phyloP scores from a whole-genome alignment of 805 yeast species.

The Monosporozyma siamensis region DNA sequence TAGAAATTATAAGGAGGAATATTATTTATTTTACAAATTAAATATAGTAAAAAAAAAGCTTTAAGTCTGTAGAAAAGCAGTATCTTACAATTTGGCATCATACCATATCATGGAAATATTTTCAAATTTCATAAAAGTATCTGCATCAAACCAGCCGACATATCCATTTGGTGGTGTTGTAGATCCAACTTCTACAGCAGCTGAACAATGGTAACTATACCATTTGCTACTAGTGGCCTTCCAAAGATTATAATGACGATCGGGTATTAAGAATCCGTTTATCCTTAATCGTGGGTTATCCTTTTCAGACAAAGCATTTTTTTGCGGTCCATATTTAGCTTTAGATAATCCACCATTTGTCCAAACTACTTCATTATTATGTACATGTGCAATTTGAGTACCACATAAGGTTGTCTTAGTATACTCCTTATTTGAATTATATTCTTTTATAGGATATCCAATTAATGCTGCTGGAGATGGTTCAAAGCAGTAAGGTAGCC shows the following conservation, averaged over 20 bases:
- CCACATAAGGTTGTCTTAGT: not conserved
- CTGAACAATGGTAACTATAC: not conserved
- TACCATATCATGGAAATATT: constrained; percentile 1
- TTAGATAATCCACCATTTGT: not conserved
- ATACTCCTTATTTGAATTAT: not conserved
- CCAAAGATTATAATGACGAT: not conserved
- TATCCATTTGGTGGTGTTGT: not conserved
- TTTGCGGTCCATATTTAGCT: not conserved
- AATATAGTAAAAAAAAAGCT: too few relatives aligned
- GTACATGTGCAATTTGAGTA: constrained; percentile 3
- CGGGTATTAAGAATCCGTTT: constrained; percentile 1
- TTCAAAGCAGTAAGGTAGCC: not conserved
- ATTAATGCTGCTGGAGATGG: not conserved
- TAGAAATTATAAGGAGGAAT: too few relatives aligned
- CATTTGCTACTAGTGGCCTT: not conserved
- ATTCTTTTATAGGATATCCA: not conserved
- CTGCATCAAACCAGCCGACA: not conserved
- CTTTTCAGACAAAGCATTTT: not conserved
- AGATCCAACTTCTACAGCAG: constrained; percentile 1
- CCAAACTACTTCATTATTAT: not conserved
- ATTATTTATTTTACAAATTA: too few relatives aligned
- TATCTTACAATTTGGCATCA: too few relatives aligned
- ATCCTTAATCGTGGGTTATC: not conserved
- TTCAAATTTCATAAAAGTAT: not conserved
- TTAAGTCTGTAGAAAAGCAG: too few relatives aligned